A percentile compares a stretch with the other conserved stretches of the same genome.
Conservation (phyloP, 805 yeast species). For the Saturnispora hagleri region DNA sequence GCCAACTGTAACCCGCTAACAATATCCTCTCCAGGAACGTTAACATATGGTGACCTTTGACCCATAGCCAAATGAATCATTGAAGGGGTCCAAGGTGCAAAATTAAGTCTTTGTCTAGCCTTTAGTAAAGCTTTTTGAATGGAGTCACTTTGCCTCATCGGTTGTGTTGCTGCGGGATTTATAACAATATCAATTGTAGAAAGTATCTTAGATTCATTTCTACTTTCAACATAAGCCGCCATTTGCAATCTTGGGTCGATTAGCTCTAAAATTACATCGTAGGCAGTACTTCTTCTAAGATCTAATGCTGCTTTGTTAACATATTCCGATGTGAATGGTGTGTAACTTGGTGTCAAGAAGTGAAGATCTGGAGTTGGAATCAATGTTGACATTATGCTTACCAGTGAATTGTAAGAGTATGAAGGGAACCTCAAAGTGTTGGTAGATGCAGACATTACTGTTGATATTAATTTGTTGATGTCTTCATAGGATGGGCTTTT, state of each 20-base stretch:
- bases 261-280: conserved; percentile 77
- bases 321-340: conserved; percentile 68
- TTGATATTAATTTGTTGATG: conserved; percentile 76
- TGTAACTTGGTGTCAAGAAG: conserved; percentile 58
- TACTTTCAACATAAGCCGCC: conserved; percentile 39
- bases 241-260: conserved; percentile 70
- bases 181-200: conserved; percentile 62
- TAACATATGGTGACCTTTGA: conserved; percentile 52
- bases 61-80: conserved; percentile 74
- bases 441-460: conserved; percentile 76
- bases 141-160: conserved; percentile 30
- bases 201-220: conserved; percentile 36
- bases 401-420: conserved; percentile 78
- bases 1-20: conserved; percentile 78
- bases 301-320: conserved; percentile 35
- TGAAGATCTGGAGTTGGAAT: conserved; percentile 83
- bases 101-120: conserved; percentile 58
- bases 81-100: conserved; percentile 81
- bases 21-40: conserved; percentile 29
- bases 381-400: conserved; percentile 70
- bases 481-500: conserved; percentile 62
- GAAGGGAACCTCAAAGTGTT: conserved; percentile 80
- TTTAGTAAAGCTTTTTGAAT: conserved; percentile 43
- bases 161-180: conserved; percentile 34
- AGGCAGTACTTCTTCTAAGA: conserved; percentile 61